Base-by-base conservation (phyloP, 1,284 basidiomycete genomes). In the Ceratobasidium sp. region DNA sequence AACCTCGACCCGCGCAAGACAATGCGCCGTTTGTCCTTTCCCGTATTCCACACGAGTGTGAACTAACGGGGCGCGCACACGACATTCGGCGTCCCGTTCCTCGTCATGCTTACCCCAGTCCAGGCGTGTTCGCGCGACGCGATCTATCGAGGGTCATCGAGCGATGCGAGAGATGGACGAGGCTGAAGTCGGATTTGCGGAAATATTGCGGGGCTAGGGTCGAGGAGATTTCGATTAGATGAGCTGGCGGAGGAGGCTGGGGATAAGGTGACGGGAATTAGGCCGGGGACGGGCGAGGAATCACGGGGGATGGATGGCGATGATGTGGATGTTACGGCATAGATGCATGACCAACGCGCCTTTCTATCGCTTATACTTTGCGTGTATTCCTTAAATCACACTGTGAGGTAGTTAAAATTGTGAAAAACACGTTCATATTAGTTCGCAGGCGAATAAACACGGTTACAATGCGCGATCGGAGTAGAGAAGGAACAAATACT, bases 1-100 rank as follows among this genome's bases (percentile, higher is more conserved):
- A 87, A 84, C 81, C 23, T 28, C 20, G 33, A 33, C 33, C 61
- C 66, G 2, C 26, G 12, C 40, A 17, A 15, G n/a, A 52, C 17
- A 46, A 77, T 56, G 62, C 73, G 4, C 78, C 79, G 0, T 79
- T 80, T 61, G 40, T 78, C 33, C 44, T 33, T 82, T 38, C 77
- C 78, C 23, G 78, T 80, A 7, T 46, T 78, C 44, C 77, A 79
- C 68, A 57, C 42, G 23, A 17, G 13, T 12, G 28, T 28, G 9
- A n/a, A 6, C 28, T 56, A 56, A 17, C 68, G 75, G 52, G 12
- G 26, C 13, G 15, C 26, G 15, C 76, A 15, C 50, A 40, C 20
- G 90, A 44, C 80, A 46, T 94, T 95, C 80, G 94, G 94, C 0
- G 88, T 91, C 80, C 96, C 96, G 0, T 92, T 94, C 85, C 87